A percentile compares a stretch with the other conserved stretches of the same genome.
phyloP scores from a whole-genome alignment of 768 basidiomycete species.

The Phaeotremella skinneri region DNA sequence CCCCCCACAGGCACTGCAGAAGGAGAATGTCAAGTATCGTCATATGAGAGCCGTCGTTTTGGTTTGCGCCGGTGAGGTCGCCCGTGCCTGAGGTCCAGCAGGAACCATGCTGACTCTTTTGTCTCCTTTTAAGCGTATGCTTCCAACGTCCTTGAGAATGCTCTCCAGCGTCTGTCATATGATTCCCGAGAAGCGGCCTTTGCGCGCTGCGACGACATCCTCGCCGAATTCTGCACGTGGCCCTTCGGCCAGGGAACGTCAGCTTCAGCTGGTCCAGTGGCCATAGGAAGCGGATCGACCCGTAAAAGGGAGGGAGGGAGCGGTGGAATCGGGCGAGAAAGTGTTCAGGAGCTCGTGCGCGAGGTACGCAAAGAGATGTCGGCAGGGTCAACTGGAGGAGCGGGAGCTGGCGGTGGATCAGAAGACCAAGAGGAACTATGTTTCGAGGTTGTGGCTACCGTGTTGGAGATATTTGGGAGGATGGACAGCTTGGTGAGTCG shows the following conservation, averaged over 20 bases:
- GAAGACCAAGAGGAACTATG: conserved; percentile 62
- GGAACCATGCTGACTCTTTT: too few relatives aligned
- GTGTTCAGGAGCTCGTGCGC: conserved; percentile 54
- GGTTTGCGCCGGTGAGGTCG: conserved; percentile 66
- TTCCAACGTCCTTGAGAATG: conserved; percentile 92
- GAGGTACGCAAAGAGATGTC: conserved; percentile 53
- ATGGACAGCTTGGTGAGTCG: conserved; percentile 74
- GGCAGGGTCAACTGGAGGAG: conserved; percentile 16
- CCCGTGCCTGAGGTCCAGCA: too few relatives aligned
- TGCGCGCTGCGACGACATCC: conserved; percentile 85
- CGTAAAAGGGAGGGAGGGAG: conserved; percentile 59
- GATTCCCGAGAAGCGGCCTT: conserved; percentile 94
- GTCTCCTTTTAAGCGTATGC: conserved; percentile 64
- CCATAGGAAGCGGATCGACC: conserved; percentile 56
- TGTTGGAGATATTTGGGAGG: conserved; percentile 87
- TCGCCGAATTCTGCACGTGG: conserved; percentile 87
- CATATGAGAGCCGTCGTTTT: conserved; percentile 76
- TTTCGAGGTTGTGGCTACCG: conserved; percentile 88
- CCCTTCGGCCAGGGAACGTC: conserved; percentile 65
- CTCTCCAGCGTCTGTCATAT: conserved; percentile 79
- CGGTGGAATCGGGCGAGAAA: conserved; percentile 51
- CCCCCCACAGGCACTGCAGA: conserved; percentile 67
- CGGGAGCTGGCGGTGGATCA: conserved; percentile 39
- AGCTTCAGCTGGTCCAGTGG: conserved; percentile 54
- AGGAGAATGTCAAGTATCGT: conserved; percentile 76